Base-by-base conservation (phyloP, 1,284 basidiomycete species). In the Heterobasidion occidentale region DNA sequence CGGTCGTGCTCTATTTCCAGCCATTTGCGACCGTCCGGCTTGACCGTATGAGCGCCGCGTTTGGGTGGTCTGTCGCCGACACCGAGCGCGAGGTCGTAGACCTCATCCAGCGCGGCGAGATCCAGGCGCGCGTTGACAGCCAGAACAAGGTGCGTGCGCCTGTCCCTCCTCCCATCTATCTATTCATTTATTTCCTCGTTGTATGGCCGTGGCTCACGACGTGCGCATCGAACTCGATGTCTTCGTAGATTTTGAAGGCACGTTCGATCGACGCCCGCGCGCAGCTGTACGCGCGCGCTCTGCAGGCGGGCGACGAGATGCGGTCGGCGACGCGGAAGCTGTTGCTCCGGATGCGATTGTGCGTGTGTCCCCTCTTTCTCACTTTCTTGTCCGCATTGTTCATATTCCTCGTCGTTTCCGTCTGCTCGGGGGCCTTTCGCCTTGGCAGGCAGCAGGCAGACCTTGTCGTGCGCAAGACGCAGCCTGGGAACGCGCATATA, bases 1-100 rank as follows among this genome's bases (percentile, higher is more conserved):
- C 89, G 0, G 74, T 93, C 47, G 81, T 90, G n/a, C 76, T 90
- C 44, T 94, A 94, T 71, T 91, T 94, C 75, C 80, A 85, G 61
- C 92, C 93, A 0, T 95, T 93, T 67, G 73, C 86, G 46, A 81
- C 87, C 15, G 90, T 95, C 66, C 79, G 81, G 61, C 80, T 96
- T 27, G 80, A 85, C 46, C 79, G 88, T 36, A 90, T 95, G 87
- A 84, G 86, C 45, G 70, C 70, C 2, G 90, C 91, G 3, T 94
- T 96, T 64, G 93, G 93, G 7, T 90, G 90, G 84, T 75, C 77
- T 0, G 72, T 87, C 5, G 79, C 81, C 11, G 81, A 84, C 58
- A 80, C 89, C 15, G 84, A 90, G 67, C 71, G 74, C 48, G 80
- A 87, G 59, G 82, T 94, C 47, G 84, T 91, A 7, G 69, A 72